Conservation (phyloP, 1,284 basidiomycete genomes). For the Uromyces viciae-fabae region DNA sequence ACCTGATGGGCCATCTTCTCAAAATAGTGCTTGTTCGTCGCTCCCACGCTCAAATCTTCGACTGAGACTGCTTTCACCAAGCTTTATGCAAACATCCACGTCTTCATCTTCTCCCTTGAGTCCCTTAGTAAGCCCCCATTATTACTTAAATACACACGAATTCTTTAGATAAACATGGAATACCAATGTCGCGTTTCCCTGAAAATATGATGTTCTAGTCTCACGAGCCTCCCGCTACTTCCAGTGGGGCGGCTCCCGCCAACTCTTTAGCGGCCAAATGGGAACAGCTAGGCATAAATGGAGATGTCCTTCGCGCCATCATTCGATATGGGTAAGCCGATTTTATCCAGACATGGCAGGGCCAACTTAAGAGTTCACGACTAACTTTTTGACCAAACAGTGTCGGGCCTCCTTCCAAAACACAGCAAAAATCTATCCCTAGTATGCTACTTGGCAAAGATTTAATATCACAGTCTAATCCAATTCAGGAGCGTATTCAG, state of each 20-base stretch:
- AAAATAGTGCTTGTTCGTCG: not conserved
- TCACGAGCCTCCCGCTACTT: not conserved
- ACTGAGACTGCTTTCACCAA: not conserved
- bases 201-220: not conserved
- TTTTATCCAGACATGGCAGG: not conserved
- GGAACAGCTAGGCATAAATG: constrained; percentile 83
- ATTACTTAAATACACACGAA: not conserved
- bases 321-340: constrained; percentile 79
- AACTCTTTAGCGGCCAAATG: constrained; percentile 63
- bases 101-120: constrained; percentile 21
- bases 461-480: constrained; percentile 96
- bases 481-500: constrained; percentile 95
- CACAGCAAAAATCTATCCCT: constrained; percentile 91
- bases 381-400: not conserved
- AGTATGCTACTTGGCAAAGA: constrained; percentile 89
- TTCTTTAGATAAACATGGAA: not conserved
- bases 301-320: constrained; percentile 81
- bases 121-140: not conserved
- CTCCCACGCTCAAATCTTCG: not conserved
- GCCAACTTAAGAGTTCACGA: too few relatives aligned
- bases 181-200: not conserved
- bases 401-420: constrained; percentile 89
- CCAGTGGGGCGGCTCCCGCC: not conserved
- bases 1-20: not conserved
- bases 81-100: not conserved